Base-by-base conservation (phyloP, 2,329 filamentous ascomycete species). In the Diaporthe helianthi region DNA sequence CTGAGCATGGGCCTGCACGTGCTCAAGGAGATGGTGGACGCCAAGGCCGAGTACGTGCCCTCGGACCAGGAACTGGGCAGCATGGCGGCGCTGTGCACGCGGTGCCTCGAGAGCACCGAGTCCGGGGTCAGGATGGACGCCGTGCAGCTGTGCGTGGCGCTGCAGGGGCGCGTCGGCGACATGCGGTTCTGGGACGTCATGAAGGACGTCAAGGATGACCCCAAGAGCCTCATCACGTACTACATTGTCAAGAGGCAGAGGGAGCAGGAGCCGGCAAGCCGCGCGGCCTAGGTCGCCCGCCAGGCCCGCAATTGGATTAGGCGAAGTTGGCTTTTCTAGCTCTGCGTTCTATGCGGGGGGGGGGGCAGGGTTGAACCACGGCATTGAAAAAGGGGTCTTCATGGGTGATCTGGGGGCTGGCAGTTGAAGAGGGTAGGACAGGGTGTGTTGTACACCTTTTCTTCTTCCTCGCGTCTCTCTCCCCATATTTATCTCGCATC, bases 201-300 rank as follows among this genome's bases (percentile, higher is more conserved):
- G 74, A 87, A 84, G 69, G 85, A 82, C 12, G 84, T 92, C 38
- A 86, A 87, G 75, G 91, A 93, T 73, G 91, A 93, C 73, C 88
- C 91, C 26, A 88, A 93, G 82, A 93, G 90, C 73, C 79, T 94
- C 71, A 89, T 94, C 74, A 94, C 91, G 12, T 94, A 94, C 77
- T 94, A 94, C 78, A 90, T 94, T 75, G 92, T 92, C 49, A 90
- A 90, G 83, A 84, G 85, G 77, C 88, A 91, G 79, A 82, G 88
- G 65, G 89, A 91, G 79, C 36, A 36, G 29, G 73, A 69, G 26
- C 61, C 31, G 31, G 36, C 36, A 2, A 66, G 33, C 15, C 46
- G 61, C 19, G 36, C 24, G 65, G 69, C 63, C 26, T 71, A 71
- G 69, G 51, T 52, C 13, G 29, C 49, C 31, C 63, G 49, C 49